A percentile compares a stretch with the other conserved stretches of the same genome.
phyloP scores from a whole-genome alignment of 768 basidiomycete genomes.

The Phanerodontia chrysosporium region DNA sequence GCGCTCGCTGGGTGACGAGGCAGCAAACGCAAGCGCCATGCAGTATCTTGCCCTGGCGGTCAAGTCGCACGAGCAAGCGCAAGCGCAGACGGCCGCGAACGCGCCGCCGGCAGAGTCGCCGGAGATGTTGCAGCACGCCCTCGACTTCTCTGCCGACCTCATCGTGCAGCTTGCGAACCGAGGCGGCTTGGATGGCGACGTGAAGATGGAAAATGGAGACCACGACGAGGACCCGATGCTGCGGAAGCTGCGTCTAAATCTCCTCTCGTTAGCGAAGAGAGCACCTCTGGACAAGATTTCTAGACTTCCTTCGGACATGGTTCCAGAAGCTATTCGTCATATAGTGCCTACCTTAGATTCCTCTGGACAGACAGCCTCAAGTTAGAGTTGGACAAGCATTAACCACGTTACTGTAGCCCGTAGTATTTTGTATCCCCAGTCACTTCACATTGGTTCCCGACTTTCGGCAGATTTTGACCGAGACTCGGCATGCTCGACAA shows the following conservation, averaged over 20 bases:
- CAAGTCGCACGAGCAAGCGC: constrained; percentile 25
- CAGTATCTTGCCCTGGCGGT: constrained; percentile 27
- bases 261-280: constrained; percentile 73
- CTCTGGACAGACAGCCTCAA: background rate
- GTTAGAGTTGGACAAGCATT: no score
- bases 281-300: constrained; percentile 73
- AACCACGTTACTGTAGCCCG: no score
- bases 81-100: constrained; percentile 19
- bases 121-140: constrained; percentile 46
- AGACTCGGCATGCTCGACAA: no score
- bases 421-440: no score
- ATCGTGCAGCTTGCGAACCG: constrained; percentile 37
- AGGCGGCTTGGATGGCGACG: constrained; percentile 4
- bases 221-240: constrained; percentile 51
- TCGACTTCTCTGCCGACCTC: constrained; percentile 52
- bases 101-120: constrained; percentile 12
- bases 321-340: constrained; percentile 60
- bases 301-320: constrained; percentile 55
- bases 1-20: constrained; percentile 24
- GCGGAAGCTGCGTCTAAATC: constrained; percentile 62
- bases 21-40: constrained; percentile 24
- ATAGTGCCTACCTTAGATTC: constrained; percentile 48
- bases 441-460: no score
- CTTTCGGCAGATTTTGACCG: no score
- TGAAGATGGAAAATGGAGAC: constrained; percentile 7